Evolutionary conservation across 768 basidiomycete genomes (phyloP), one percentile per base, ranked within the genome.

Genomic region (Baorangia bicolor): DNA sequence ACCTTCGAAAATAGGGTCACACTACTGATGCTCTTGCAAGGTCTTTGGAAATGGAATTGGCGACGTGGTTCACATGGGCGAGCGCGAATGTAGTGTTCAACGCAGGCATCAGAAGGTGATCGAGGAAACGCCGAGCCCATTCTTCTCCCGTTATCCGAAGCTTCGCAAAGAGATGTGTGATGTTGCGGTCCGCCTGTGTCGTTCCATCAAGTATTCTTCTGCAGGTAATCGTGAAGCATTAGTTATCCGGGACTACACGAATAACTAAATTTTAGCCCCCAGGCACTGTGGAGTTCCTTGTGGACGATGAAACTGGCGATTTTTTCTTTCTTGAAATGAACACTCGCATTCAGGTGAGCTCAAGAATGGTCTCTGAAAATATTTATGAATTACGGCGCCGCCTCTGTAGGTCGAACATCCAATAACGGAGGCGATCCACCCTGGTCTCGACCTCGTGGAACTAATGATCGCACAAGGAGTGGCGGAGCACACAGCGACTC

Each of bases 311-410:
- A 0, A 80, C 80, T 1, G 78, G 75, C 0, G 62, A 74, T 1
- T 87, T 85, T 69, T 87, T 77, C 72, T 90, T 88, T 56, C 74
- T 90, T 13, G 87, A 90, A 66, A 83, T 88, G 81, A 88, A 90
- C 57, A 84, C 84, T 0, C 77, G 86, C 10, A 79, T 87, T 42
- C 84, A 86, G 64, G 83, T 77, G 49, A 49, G 63, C 37, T 38
- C 9, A 14, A 33, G 8, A 11, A 21, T 37, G 13, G 4, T 47
- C 0, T 18, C 2, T 18, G 14, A 44, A 45, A n/a, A 13, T 11
- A 33, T n/a, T 18, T 6, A 31, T 49, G 30, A 57, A 57, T 34
- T 51, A 48, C 23, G 21, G 12, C 49, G 10, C 11, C 3, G 21
- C 23, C 13, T n/a, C 43, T n/a, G 10, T 61, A 86, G 77, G 85